Evolutionary conservation across 192 early-diverging fungal genomes (phyloP).

Genomic region (Piromyces sp.): DNA sequence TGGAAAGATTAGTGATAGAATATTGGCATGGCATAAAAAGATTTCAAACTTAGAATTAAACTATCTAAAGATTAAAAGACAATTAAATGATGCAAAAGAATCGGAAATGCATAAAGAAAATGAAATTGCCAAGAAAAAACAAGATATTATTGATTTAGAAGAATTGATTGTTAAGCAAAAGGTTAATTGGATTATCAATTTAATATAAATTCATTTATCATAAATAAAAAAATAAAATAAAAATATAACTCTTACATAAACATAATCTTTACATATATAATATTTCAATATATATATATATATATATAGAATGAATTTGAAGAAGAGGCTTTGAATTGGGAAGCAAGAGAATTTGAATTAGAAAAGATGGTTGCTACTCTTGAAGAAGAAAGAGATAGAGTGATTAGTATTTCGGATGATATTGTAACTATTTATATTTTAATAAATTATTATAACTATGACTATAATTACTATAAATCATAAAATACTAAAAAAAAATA

Average conservation of each 20-base stretch:
- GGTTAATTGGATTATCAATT: not conserved
- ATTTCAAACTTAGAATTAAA: conserved; percentile 14
- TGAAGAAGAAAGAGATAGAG: conserved; percentile 28
- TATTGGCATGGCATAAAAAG: conserved; percentile 27
- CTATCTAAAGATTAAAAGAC: conserved; percentile 15
- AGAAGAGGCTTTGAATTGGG: conserved; percentile 23
- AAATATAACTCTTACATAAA: too few species aligned
- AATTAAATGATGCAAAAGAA: conserved; percentile 9
- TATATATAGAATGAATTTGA: conserved; percentile 15
- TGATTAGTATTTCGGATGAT: conserved; percentile 13
- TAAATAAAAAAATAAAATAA: too few species aligned
- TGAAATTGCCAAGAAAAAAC: conserved; percentile 6
- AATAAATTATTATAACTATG: too few species aligned
- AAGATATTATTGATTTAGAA: conserved; percentile 8
- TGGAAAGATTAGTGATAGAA: conserved; percentile 6
- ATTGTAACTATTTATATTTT: not conserved
- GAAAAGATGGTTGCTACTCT: conserved; percentile 11
- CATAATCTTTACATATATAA: not conserved
- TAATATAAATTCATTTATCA: not conserved
- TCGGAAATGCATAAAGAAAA: conserved; percentile 5
- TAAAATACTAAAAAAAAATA: too few species aligned
- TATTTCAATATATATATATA: not conserved
- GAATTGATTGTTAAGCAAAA: conserved; percentile 5
- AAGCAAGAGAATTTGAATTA: conserved; percentile 17
- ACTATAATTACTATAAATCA: too few species aligned